These are phyloP conservation scores for Colletotrichum lindemuthianum DNA, from an alignment of 2,329 filamentous ascomycete species.

Conservation along the genomic window DNA sequence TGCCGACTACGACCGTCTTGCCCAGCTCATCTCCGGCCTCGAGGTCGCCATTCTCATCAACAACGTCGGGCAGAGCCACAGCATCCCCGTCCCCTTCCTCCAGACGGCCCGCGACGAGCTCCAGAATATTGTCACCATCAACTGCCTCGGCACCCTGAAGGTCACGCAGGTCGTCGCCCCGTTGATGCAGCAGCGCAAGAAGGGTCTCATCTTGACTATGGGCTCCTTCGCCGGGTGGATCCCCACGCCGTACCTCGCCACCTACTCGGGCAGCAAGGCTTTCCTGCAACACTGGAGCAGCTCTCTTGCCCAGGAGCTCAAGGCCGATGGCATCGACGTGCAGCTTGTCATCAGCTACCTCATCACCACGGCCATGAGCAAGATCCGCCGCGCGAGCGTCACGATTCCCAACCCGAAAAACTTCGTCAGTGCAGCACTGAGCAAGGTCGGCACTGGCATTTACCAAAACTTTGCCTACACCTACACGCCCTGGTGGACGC, in stretches of 20 bases:
- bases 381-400: constrained; percentile 82
- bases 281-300: constrained; percentile 98
- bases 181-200: constrained; percentile 80
- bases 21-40: constrained; percentile 73
- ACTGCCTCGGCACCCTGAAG: constrained; percentile 89
- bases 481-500: constrained; percentile 93
- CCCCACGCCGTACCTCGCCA: constrained; percentile 91
- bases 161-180: constrained; percentile 88
- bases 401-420: constrained; percentile 83
- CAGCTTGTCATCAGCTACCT: constrained; percentile 92
- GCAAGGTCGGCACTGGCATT: constrained; percentile 83
- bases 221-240: constrained; percentile 94
- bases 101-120: constrained; percentile 84
- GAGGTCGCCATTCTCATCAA: constrained; percentile 92
- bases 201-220: constrained; percentile 93
- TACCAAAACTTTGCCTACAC: constrained; percentile 84
- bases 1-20: constrained; percentile 80
- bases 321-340: constrained; percentile 84
- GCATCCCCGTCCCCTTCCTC: constrained; percentile 88
- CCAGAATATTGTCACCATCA: constrained; percentile 91
- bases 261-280: constrained; percentile 97
- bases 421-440: constrained; percentile 82
- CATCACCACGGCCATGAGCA: constrained; percentile 96
- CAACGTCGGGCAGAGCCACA: constrained; percentile 95
- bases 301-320: constrained; percentile 84